A percentile compares a stretch with the other conserved stretches of the same genome.
Conservation (phyloP, 2,329 filamentous ascomycete species). For the Diaporthe vexans region DNA sequence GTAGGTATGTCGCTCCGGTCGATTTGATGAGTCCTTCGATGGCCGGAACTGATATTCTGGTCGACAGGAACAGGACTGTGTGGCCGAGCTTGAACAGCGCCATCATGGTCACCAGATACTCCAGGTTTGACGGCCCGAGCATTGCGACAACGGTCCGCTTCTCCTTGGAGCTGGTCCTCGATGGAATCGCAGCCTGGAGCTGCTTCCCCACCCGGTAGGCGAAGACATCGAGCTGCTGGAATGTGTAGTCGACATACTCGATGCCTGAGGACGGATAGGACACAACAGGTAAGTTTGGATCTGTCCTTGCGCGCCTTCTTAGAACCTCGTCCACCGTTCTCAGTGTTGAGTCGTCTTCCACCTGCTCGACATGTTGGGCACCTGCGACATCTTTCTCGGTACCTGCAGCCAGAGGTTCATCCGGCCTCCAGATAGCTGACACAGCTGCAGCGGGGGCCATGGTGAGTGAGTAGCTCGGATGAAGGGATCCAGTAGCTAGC, state of each 20-base stretch:
- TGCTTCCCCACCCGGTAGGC: slow-evolving; percentile 48
- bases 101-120: slow-evolving; percentile 67
- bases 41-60: slow-evolving; percentile 51
- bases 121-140: slow-evolving; percentile 66
- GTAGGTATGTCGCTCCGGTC: slow-evolving; percentile 47
- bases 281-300: slow-evolving; percentile 54
- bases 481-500: neutral
- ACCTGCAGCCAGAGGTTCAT: neutral
- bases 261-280: slow-evolving; percentile 60
- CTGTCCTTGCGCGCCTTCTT: slow-evolving; percentile 52
- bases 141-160: slow-evolving; percentile 59
- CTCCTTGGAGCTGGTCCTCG: slow-evolving; percentile 40
- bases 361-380: slow-evolving; percentile 7
- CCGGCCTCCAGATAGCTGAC: slow-evolving; percentile 11
- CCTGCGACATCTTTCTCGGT: neutral
- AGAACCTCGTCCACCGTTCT: slow-evolving; percentile 56
- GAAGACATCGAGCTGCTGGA: slow-evolving; percentile 60
- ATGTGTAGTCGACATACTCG: slow-evolving; percentile 61
- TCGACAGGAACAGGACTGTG: slow-evolving; percentile 56
- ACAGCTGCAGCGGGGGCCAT: slow-evolving; percentile 25
- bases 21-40: slow-evolving; percentile 49
- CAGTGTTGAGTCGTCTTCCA: slow-evolving; percentile 35
- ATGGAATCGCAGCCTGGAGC: slow-evolving; percentile 41
- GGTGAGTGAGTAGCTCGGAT: neutral
- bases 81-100: slow-evolving; percentile 69